Conservation (phyloP, 2,329 filamentous ascomycete species). For the Hymenoscyphus scutula region DNA sequence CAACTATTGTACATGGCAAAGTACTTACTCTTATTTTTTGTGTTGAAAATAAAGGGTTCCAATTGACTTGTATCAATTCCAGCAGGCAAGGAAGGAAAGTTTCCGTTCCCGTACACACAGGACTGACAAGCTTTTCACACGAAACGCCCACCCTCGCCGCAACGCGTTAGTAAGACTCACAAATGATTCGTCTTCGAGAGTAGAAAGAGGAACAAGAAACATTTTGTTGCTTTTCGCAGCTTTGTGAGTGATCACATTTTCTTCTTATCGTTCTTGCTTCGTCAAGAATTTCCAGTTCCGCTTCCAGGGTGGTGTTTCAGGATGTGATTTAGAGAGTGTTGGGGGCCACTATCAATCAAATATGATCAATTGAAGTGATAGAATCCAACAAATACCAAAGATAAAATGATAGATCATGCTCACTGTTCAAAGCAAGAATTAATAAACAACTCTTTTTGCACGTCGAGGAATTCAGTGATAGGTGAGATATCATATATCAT, state of each 20-base stretch:
- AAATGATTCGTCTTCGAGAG: not conserved
- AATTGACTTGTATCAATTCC: not conserved
- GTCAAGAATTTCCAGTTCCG: too few species aligned
- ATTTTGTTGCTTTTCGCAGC: not conserved
- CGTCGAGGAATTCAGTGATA: constrained; percentile 5
- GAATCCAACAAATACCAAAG: not conserved
- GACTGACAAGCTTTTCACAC: not conserved
- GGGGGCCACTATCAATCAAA: not conserved
- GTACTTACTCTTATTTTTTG: too few species aligned
- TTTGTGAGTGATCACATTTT: constrained; percentile 1
- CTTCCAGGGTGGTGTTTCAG: too few species aligned
- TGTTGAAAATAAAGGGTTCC: too few species aligned
- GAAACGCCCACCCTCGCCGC: not conserved
- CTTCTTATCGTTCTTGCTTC: not conserved
- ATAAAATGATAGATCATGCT: not conserved
- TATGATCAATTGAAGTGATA: not conserved
- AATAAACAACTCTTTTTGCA: not conserved
- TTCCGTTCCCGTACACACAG: too few species aligned
- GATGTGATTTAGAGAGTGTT: too few species aligned
- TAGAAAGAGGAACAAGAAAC: not conserved
- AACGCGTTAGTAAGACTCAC: not conserved
- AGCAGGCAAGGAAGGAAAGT: too few species aligned
- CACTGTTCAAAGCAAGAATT: not conserved
- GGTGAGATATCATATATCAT: constrained; percentile 10
- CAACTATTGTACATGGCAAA: too few species aligned